Percentiles rank a stretch among this genome's conserved stretches.
phyloP scores from a whole-genome alignment of 306 rosid genomes.

The Lithocarpus polystachyus region DNA sequence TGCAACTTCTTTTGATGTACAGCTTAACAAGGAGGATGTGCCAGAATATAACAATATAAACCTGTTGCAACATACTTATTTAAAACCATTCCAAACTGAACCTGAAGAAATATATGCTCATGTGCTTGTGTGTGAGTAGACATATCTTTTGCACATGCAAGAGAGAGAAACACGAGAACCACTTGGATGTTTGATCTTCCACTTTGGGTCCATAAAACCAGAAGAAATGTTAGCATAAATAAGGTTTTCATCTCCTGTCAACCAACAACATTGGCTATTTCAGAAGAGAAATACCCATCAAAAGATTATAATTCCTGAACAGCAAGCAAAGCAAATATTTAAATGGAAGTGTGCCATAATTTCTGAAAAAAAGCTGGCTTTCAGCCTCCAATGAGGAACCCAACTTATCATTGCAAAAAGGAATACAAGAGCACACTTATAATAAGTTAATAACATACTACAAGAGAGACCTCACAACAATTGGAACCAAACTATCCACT shows the following conservation, averaged over 20 bases:
- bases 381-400: neutral
- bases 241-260: constrained; percentile 1
- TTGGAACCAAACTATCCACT: neutral
- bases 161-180: neutral
- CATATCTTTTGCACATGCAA: neutral
- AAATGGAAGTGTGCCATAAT: neutral
- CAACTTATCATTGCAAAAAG: neutral
- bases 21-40: neutral
- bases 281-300: constrained; percentile 2
- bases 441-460: constrained; percentile 1
- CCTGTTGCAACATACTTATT: neutral
- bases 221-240: neutral
- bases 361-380: neutral
- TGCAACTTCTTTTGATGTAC: neutral
- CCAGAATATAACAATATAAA: neutral
- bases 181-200: neutral
- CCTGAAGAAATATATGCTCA: neutral
- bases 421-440: neutral
- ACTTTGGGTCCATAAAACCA: neutral
- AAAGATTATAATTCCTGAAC: neutral
- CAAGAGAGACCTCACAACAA: neutral
- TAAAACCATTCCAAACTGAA: neutral
- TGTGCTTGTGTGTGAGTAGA: neutral
- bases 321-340: neutral
- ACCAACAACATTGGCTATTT: neutral